These are phyloP conservation scores for Aspergillus pseudoterreus DNA, from an alignment of 2,329 filamentous ascomycete genomes.

Conservation along the genomic window DNA sequence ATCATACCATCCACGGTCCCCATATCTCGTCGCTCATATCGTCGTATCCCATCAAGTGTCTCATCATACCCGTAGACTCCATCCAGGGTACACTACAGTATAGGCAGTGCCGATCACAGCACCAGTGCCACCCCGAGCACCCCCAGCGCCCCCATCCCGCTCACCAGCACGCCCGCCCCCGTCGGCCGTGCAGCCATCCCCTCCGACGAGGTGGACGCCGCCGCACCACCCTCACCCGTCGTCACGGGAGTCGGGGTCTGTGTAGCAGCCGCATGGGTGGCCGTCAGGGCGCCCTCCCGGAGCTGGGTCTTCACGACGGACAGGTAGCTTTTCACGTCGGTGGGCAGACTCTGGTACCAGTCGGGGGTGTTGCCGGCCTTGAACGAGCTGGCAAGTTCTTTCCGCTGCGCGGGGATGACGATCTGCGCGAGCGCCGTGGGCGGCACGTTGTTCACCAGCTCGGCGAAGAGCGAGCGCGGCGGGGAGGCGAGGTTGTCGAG, in stretches of 20 bases:
- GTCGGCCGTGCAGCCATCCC: conserved; percentile 17
- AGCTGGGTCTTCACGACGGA: conserved; percentile 29
- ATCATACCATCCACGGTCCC: too few relatives aligned
- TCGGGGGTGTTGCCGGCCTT: conserved; percentile 28
- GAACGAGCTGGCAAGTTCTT: conserved; percentile 27
- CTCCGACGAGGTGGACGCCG: conserved; percentile 15
- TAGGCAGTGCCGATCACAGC: conserved; percentile 9
- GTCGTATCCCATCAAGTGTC: too few relatives aligned
- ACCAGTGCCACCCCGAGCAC: conserved; percentile 21
- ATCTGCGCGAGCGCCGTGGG: conserved; percentile 27
- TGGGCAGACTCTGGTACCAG: conserved; percentile 30
- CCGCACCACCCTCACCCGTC: conserved; percentile 4
- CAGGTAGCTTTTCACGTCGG: conserved; percentile 31
- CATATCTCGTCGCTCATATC: too few relatives aligned
- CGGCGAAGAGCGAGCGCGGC: conserved; percentile 24
- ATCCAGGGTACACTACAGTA: too few relatives aligned
- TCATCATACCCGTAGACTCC: too few relatives aligned
- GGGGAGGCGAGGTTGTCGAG: conserved; percentile 31
- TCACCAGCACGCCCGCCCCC: conserved; percentile 15
- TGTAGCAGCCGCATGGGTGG: conserved; percentile 17
- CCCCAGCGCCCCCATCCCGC: conserved; percentile 19
- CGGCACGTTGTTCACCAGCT: conserved; percentile 30
- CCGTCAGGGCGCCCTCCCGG: conserved; percentile 23
- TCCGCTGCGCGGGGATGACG: conserved; percentile 25
- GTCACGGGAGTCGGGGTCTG: conserved; percentile 11